Evolutionary conservation across 164 flowering plant species (phyloP), one percentile per base, ranked within the genome.

Genomic region (Magnolia changhungtana): DNA sequence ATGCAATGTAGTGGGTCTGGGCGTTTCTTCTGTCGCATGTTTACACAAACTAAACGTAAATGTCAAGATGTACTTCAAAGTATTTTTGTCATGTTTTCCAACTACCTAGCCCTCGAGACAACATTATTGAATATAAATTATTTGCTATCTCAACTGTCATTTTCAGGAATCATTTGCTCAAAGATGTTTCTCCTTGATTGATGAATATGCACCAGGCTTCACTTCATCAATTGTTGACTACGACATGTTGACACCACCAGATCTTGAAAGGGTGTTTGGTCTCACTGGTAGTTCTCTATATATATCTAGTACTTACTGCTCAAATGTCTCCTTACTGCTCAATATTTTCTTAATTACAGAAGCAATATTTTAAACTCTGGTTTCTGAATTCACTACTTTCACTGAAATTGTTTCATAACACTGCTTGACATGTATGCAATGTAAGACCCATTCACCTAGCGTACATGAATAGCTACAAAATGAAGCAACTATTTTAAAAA

Each of bases 231-330:
- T 96, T 49, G 82, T 93, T 77, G 91, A 85, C 63, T 92, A 92
- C 82, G 99, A 96, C 85, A 93, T 96, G 97, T 78, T 95, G 83
- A 89, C 98, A 72, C 99, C 99, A 51, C 96, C 95, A 50, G 98
- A 96, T 78, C 97, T 96, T 51, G 99, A 96, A 81, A 89, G 91
- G 83, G 91, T 85, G 81, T 85, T 96, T 79, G 97, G 97, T 73
- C 83, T 96, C 49, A 96, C 97, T 84, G 98, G 98, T 92, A 82
- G 29, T 73, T 66, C 20, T 50, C 61, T 23, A n/a, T 7, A 51
- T 72, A 21, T 72, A 8, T 72, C 63, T 55, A 8, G 49, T 72
- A 14, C 16, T 55, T 55, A 11, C 11, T 72, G n/a, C 63, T 45
- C 0, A 29, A 55, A 37, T 3, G 50, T 24, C 52, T 45, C n/a